A percentile compares a stretch with the other conserved stretches of the same genome.
Evolutionary conservation across 768 basidiomycete genomes (phyloP).

Genomic region (Naganishia antarctica): DNA sequence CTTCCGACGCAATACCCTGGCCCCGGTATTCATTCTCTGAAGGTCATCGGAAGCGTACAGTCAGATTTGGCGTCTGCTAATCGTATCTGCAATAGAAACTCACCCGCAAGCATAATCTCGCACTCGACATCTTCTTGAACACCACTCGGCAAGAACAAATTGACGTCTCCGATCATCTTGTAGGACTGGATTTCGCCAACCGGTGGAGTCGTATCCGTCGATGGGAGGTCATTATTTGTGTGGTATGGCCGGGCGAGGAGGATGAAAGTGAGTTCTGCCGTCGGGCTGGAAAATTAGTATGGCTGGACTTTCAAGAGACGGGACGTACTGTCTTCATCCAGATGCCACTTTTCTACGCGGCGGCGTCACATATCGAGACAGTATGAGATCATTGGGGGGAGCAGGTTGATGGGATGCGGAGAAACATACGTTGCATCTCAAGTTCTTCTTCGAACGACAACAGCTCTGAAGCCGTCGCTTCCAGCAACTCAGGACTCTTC

Average conservation of each 20-base stretch:
- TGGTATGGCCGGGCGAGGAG: constrained; percentile 58
- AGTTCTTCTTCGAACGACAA: constrained; percentile 74
- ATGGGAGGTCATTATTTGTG: neutral
- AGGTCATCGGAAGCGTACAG: neutral
- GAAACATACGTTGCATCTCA: constrained; percentile 73
- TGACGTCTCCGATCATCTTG: constrained; percentile 87
- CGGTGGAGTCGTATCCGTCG: constrained; percentile 32
- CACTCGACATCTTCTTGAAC: constrained; percentile 66
- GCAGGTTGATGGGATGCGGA: constrained; percentile 9
- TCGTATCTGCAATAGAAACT: constrained; percentile 23
- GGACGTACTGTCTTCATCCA: constrained; percentile 70
- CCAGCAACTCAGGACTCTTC: constrained; percentile 65
- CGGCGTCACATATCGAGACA: too few relatives aligned
- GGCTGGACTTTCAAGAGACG: neutral
- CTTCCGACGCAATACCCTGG: constrained; percentile 52
- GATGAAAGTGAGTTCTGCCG: constrained; percentile 79
- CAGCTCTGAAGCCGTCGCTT: constrained; percentile 78
- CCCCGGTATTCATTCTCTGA: constrained; percentile 66
- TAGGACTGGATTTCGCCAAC: constrained; percentile 48
- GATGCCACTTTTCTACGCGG: constrained; percentile 69
- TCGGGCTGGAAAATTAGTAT: neutral
- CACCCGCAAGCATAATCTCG: constrained; percentile 90
- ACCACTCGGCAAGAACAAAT: constrained; percentile 72
- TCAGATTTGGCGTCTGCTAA: neutral
- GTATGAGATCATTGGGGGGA: neutral